phyloP scores from a whole-genome alignment of 768 basidiomycete species.

The Psilocybe subaeruginosa region DNA sequence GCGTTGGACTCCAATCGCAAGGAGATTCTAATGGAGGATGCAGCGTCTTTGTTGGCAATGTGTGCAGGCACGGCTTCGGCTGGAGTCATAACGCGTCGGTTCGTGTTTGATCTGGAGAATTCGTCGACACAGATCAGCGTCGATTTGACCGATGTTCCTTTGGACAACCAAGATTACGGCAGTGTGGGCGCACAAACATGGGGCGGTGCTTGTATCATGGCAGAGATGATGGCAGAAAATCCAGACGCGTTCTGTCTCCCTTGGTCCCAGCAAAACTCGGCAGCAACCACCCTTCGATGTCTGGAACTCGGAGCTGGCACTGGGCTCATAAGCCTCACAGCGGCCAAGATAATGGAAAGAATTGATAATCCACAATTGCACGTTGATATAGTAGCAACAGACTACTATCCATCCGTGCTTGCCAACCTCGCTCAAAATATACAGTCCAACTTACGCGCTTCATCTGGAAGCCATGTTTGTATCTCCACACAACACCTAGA shows the following conservation, averaged over 20 bases:
- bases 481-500: conserved; percentile 47
- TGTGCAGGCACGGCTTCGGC: conserved; percentile 69
- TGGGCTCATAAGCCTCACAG: conserved; percentile 71
- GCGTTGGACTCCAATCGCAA: background rate
- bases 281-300: conserved; percentile 38
- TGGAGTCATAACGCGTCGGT: conserved; percentile 55
- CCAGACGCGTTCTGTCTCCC: conserved; percentile 42
- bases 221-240: conserved; percentile 65
- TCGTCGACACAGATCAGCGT: conserved; percentile 32
- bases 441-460: conserved; percentile 47
- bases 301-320: conserved; percentile 89
- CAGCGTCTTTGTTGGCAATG: conserved; percentile 64
- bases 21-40: conserved; percentile 50
- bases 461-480: conserved; percentile 12
- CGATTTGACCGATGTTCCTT: conserved; percentile 65
- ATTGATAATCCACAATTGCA: background rate
- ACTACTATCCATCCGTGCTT: conserved; percentile 77
- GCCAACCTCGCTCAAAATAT: conserved; percentile 70
- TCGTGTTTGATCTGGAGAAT: conserved; percentile 41
- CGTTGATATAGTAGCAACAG: conserved; percentile 63
- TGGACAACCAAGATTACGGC: conserved; percentile 69
- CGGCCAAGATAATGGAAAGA: conserved; percentile 47
- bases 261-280: background rate
- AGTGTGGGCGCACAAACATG: conserved; percentile 89
- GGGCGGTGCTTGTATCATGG: conserved; percentile 83